Conservation (phyloP, 345 rosid species). For the Combretum micranthum region DNA sequence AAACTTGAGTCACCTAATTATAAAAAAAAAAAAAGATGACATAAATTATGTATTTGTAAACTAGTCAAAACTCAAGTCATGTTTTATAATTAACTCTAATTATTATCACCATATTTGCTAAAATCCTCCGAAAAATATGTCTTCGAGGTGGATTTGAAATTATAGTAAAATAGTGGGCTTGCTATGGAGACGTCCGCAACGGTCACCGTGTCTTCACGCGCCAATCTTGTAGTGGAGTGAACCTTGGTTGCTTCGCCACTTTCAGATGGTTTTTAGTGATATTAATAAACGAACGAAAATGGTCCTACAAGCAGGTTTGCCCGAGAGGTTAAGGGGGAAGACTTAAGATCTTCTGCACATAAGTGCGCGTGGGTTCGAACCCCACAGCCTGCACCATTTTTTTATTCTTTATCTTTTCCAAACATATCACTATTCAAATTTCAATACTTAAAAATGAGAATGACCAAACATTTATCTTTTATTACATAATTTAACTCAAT, state of each 20-base stretch:
- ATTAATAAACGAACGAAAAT: too few relatives aligned
- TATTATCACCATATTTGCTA: constrained; percentile 43
- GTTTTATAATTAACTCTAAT: too few relatives aligned
- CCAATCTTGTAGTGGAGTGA: constrained; percentile 63
- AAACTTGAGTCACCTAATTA: too few relatives aligned
- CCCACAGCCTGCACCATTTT: constrained; percentile 66
- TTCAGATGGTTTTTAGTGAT: too few relatives aligned
- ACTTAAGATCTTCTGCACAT: constrained; percentile 93
- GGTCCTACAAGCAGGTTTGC: constrained; percentile 54
- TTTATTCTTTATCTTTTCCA: not conserved
- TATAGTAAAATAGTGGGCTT: constrained; percentile 51
- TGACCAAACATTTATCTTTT: too few relatives aligned
- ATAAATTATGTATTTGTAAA: too few relatives aligned
- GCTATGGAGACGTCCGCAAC: constrained; percentile 60
- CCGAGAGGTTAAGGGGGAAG: constrained; percentile 98
- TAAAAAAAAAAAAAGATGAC: too few relatives aligned
- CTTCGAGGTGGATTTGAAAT: constrained; percentile 51
- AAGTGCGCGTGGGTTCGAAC: constrained; percentile 99
- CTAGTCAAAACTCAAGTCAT: too few relatives aligned
- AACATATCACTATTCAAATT: too few relatives aligned
- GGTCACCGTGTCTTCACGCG: constrained; percentile 53
- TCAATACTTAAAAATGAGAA: too few relatives aligned
- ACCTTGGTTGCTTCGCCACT: too few relatives aligned
- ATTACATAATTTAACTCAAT: too few relatives aligned
- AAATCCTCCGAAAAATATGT: constrained; percentile 46